These are phyloP conservation scores for Carex littledalei DNA, from an alignment of 176 grass and related monocot genomes.

Conservation along the genomic window DNA sequence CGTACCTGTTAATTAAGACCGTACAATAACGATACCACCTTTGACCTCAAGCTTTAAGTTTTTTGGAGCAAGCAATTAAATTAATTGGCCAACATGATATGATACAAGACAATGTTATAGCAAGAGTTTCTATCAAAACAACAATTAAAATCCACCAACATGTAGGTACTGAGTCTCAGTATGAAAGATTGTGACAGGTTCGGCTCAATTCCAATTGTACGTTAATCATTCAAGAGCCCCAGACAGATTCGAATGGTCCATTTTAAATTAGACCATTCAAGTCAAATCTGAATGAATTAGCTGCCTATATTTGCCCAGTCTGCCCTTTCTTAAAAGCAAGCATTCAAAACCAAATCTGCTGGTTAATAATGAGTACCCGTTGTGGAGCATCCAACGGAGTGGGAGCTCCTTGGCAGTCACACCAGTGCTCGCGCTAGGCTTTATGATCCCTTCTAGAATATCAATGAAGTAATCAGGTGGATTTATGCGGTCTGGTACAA, in stretches of 20 bases:
- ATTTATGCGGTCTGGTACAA: constrained; percentile 74
- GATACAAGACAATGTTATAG: not conserved
- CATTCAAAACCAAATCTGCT: not conserved
- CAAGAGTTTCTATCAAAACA: not conserved
- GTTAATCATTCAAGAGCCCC: not conserved
- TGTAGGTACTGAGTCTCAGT: not conserved
- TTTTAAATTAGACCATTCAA: not conserved
- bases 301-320: not conserved
- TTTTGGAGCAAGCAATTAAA: not conserved
- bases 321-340: not conserved
- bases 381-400: constrained; percentile 80
- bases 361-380: constrained; percentile 24
- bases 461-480: constrained; percentile 91
- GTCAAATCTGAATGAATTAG: not conserved
- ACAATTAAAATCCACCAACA: not conserved
- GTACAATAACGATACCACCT: not conserved
- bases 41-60: not conserved
- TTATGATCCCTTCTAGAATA: constrained; percentile 78
- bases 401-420: constrained; percentile 66
- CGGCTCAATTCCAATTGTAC: not conserved
- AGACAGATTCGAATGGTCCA: not conserved
- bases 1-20: constrained; percentile 23
- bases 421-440: constrained; percentile 34
- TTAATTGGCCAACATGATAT: not conserved
- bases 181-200: not conserved